Evolutionary conservation across 345 rosid genomes (phyloP), one percentile per base, ranked within the genome.

Genomic region (Eucalyptus marginata): DNA sequence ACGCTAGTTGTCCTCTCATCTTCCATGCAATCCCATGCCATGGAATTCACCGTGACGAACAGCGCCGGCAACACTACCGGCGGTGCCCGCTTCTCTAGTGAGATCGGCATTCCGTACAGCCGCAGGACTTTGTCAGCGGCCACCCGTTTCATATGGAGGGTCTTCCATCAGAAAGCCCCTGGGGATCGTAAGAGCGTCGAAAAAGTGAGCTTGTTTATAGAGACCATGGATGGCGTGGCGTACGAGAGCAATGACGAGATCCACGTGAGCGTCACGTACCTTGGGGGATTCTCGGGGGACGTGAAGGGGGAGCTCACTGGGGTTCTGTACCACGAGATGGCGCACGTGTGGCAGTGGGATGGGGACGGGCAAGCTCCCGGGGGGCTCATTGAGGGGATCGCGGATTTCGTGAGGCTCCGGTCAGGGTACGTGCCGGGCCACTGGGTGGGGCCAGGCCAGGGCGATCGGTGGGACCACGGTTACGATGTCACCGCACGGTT

Each of bases 401-500:
- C 96, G 1, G 98, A 96, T 86, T 94, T 79, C 54, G 96, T 96
- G 89, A 95, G 97, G 94, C 89, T 96, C 16, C 94, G 91, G 90
- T 96, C 97, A 1, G 93, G 94, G 11, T 94, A 91, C 6, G 91
- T 84, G 7, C 96, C 96, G 8, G 80, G 91, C 85, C 93, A 95
- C 15, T 96, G 96, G 98, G 97, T 93, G 56, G 7, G 86, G 27
- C 92, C 98, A 0, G 99, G 98, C 18, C 87, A 94, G 58, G 96
- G 99, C 1, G 90, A 93, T 51, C 49, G 89, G 84, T 96, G 98
- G 98, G 96, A 96, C 16, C 94, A 96, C 33, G 97, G 99, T 0
- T 95, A 96, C 12, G 98, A 96, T 49, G 94, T 96, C 25, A 96
- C 99, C 2, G 96, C 96, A 1, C 90, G 95, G 89, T 96, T 96